Evolutionary conservation across 495 filamentous ascomycete species (phyloP).

Genomic region (Daldinia vernicosa): DNA sequence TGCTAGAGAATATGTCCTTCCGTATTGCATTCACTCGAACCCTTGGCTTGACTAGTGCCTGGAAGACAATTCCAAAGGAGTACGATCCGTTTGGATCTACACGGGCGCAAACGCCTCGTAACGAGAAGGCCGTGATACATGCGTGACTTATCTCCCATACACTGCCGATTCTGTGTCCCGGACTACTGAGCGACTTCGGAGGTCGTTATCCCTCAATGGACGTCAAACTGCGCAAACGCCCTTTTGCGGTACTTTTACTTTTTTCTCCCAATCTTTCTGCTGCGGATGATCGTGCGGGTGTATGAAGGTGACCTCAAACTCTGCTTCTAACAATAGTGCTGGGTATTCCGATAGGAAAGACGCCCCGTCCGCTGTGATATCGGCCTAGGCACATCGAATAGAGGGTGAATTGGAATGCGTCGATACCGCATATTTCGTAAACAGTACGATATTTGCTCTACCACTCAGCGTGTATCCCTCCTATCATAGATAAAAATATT

Average conservation of each 20-base stretch:
- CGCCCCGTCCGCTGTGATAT: neutral
- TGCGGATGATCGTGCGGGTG: neutral
- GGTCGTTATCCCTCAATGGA: neutral
- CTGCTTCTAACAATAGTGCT: neutral
- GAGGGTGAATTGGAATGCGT: no score
- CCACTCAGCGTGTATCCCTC: no score
- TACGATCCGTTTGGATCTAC: neutral
- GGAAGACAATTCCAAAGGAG: conserved; percentile 7
- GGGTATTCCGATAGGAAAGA: neutral
- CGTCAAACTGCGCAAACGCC: neutral
- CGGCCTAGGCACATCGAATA: neutral
- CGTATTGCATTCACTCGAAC: conserved; percentile 3
- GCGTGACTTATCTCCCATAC: neutral
- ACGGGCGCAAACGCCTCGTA: neutral
- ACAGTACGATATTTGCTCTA: no score
- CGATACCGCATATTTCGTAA: no score
- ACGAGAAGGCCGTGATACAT: neutral
- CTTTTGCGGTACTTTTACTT: neutral
- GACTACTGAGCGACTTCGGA: conserved; percentile 3
- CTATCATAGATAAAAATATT: no score
- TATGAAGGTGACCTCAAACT: neutral
- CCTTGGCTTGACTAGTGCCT: conserved; percentile 6
- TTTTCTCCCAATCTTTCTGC: neutral
- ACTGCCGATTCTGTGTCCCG: neutral
- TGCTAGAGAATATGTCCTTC: neutral